These are phyloP conservation scores for Chloranthus sessilifolius DNA, from an alignment of 164 flowering plant genomes.

Conservation along the genomic window DNA sequence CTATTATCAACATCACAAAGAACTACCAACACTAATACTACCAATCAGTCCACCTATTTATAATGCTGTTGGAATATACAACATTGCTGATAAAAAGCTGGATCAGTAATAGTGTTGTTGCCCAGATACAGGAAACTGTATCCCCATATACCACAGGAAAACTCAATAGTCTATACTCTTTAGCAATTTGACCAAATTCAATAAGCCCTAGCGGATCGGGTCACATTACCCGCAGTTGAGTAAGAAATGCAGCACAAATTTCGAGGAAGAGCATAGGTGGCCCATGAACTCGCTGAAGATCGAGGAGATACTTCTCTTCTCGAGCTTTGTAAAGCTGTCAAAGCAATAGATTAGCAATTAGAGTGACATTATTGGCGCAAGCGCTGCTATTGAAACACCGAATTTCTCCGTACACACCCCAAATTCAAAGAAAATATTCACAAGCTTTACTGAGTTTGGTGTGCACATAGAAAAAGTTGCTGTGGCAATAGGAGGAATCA, in stretches of 20 bases:
- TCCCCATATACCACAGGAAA: too few species aligned
- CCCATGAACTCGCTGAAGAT: constrained; percentile 25
- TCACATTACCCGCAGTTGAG: constrained; percentile 7
- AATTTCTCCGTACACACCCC: not conserved
- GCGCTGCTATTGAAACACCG: not conserved
- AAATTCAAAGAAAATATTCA: not conserved
- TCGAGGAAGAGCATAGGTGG: constrained; percentile 29
- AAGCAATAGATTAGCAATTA: not conserved
- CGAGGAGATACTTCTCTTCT: constrained; percentile 21
- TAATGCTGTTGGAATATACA: too few species aligned
- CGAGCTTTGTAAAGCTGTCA: constrained; percentile 30
- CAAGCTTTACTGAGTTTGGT: not conserved
- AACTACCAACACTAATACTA: too few species aligned
- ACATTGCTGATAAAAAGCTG: not conserved
- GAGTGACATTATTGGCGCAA: not conserved
- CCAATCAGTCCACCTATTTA: too few species aligned
- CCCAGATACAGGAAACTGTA: not conserved
- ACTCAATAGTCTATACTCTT: too few species aligned
- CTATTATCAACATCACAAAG: too few species aligned
- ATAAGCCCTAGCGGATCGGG: too few species aligned
- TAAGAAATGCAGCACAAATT: constrained; percentile 22
- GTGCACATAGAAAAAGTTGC: too few species aligned
- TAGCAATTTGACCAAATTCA: too few species aligned
- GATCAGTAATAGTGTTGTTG: not conserved
- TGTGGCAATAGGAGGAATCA: too few species aligned